These are phyloP conservation scores for Solanum bulbocastanum DNA, from an alignment of 257 asterid species.

Conservation along the genomic window DNA sequence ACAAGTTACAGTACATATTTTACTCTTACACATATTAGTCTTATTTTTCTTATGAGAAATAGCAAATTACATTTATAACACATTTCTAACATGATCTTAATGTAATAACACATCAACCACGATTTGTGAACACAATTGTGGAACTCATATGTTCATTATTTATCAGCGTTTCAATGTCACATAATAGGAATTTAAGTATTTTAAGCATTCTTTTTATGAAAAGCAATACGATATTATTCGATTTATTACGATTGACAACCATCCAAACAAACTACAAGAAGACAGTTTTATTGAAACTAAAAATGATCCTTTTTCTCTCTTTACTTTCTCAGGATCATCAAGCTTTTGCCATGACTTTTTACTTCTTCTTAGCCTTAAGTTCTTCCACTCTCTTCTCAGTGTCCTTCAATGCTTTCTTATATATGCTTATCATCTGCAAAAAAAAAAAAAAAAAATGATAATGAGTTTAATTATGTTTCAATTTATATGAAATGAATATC, in stretches of 20 bases:
- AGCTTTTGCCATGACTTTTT: background rate
- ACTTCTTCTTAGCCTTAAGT: constrained; percentile 48
- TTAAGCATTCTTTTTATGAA: no score
- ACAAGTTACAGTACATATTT: background rate
- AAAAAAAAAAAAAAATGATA: background rate
- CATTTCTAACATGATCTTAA: background rate
- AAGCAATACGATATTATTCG: no score
- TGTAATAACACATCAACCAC: no score
- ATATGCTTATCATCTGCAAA: constrained; percentile 51
- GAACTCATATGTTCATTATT: background rate
- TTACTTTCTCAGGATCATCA: background rate
- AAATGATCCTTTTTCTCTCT: background rate
- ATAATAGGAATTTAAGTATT: background rate
- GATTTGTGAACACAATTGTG: background rate
- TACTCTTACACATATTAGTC: no score
- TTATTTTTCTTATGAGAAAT: no score
- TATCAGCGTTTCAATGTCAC: background rate
- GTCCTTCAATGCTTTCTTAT: constrained; percentile 63
- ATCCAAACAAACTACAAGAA: background rate
- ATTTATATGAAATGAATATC: background rate
- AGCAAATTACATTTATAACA: background rate
- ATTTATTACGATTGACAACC: background rate
- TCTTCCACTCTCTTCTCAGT: constrained; percentile 74
- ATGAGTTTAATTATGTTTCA: no score
- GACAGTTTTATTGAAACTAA: background rate